These are phyloP conservation scores for Puccinia coronata DNA, from an alignment of 1,284 basidiomycete genomes.

Conservation along the genomic window DNA sequence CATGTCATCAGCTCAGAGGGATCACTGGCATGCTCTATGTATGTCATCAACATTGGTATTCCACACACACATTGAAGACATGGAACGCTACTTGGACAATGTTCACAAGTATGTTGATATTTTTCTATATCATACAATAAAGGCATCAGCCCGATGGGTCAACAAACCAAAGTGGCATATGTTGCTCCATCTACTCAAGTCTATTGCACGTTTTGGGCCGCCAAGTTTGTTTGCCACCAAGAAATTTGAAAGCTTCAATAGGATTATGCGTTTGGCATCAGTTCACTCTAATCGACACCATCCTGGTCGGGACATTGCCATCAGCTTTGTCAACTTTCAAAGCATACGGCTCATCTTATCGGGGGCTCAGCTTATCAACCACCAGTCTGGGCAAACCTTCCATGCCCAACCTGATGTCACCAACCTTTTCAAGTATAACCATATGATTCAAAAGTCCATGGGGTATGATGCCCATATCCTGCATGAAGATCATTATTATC, in stretches of 20 bases:
- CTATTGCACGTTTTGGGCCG: slow-evolving; percentile 48
- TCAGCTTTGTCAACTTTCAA: slow-evolving; percentile 1
- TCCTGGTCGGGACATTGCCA: slow-evolving; percentile 8
- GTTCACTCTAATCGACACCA: slow-evolving; percentile 17
- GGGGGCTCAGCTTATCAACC: not conserved
- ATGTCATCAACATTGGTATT: slow-evolving; percentile 59
- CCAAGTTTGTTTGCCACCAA: not conserved
- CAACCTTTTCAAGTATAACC: not conserved
- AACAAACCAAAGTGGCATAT: slow-evolving; percentile 61
- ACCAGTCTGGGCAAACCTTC: not conserved
- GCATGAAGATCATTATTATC: not conserved
- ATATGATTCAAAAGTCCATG: not conserved
- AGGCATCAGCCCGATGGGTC: slow-evolving; percentile 58
- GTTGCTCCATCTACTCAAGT: slow-evolving; percentile 52
- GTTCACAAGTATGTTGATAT: slow-evolving; percentile 54
- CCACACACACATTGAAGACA: slow-evolving; percentile 59
- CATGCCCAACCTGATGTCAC: not conserved
- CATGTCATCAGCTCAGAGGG: not conserved
- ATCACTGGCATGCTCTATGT: not conserved
- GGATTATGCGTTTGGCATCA: not conserved
- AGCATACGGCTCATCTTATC: not conserved
- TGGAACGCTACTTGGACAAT: slow-evolving; percentile 56
- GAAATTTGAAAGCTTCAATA: slow-evolving; percentile 35
- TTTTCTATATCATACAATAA: slow-evolving; percentile 56
- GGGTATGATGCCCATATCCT: not conserved